Conservation (phyloP, 163 green algal species). For the Scenedesmus sp. region DNA sequence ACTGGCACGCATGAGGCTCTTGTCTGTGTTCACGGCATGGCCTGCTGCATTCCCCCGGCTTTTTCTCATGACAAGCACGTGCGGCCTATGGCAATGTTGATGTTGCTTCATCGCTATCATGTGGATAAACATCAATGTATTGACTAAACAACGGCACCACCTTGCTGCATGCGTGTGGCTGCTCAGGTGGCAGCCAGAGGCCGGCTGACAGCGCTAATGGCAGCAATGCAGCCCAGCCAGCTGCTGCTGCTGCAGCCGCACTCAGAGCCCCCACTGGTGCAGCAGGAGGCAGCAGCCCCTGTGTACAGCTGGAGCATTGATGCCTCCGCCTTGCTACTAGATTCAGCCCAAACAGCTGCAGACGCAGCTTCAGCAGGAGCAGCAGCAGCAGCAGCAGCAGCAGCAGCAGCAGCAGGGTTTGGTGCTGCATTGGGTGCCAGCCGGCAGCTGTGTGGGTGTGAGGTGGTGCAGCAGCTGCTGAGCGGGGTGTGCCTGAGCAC, state of each 20-base stretch:
- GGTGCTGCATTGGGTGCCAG: not conserved
- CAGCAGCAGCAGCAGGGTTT: not conserved
- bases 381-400: not conserved
- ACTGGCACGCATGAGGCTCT: too few relatives aligned
- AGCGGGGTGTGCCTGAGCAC: not conserved
- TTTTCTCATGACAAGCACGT: too few relatives aligned
- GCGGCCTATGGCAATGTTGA: not conserved
- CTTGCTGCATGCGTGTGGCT: not conserved
- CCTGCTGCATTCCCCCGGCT: too few relatives aligned
- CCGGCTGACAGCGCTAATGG: slow-evolving; percentile 2
- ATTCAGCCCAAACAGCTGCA: not conserved
- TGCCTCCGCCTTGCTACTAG: not conserved
- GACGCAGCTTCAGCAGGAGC: not conserved
- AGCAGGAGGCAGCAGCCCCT: not conserved
- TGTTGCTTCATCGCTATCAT: not conserved
- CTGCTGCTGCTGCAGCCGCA: not conserved
- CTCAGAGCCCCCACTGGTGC: not conserved
- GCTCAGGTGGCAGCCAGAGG: not conserved
- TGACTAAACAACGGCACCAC: not conserved
- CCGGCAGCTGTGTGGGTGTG: slow-evolving; percentile 10
- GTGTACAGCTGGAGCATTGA: not conserved
- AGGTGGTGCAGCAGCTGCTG: not conserved
- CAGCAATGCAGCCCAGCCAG: not conserved
- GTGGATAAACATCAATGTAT: not conserved
- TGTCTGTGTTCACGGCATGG: too few relatives aligned